Base-by-base conservation (phyloP, 345 rosid species). In the Syzygium grande region DNA sequence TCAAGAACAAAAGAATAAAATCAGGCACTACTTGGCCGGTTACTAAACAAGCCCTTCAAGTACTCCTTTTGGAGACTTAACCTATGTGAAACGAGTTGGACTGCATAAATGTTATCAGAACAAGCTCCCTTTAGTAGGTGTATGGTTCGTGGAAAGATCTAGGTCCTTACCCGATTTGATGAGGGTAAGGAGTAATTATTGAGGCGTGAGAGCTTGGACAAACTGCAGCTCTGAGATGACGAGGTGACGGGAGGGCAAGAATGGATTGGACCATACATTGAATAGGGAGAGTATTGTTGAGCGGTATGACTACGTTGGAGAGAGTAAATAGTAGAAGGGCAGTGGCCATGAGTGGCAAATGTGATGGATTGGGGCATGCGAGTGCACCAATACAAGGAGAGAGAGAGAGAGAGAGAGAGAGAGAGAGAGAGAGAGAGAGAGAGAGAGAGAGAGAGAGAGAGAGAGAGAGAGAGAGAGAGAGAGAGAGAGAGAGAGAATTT, bases 191-290 rank as follows among this genome's bases (percentile, higher is more conserved):
- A 61, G 73, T 14, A 6, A 14, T 61, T 3, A 0, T n/a, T 9
- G 9, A 61, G 73, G 6, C 38, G 15, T n/a, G 21, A 61, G 38
- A 61, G 73, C 73, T n/a, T 6, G 73, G 34, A 13, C 38, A 61
- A 14, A n/a, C 1, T n/a, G 19, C n/a, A 13, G 17, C 38, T 61
- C 0, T 13, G 5, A n/a, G 73, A 61, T 14, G 2, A n/a, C 1
- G 15, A 4, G 54, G 17, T 7, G 54, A 52, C 17, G 54, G 54
- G 54, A 52, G 54, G 16, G 16, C 17, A 5, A 7, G 17, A 52
- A 52, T 52, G 54, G 54, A 52, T 52, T 52, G 54, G 17, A 15
- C 54, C 54, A 52, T 16, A 52, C 54, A 14, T 52, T 52, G 17
- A 52, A 52, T 15, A 52, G 6, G 54, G 54, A 5, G 17, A 52